Evolutionary conservation across 768 basidiomycete species (phyloP).

Genomic region (Floccularia luteovirens): DNA sequence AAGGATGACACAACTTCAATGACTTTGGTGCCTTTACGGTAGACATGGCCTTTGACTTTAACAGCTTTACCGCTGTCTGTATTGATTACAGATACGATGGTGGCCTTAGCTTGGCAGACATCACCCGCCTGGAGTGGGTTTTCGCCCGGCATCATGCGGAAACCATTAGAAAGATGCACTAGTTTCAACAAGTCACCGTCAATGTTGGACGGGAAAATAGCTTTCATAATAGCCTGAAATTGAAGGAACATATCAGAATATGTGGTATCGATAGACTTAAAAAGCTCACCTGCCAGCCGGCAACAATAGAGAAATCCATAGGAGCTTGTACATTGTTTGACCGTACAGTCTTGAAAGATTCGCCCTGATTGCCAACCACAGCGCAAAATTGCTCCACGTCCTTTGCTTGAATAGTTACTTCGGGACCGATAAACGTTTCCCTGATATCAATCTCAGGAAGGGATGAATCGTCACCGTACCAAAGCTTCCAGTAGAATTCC

Average conservation of each 20-base stretch:
- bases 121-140: conserved; percentile 78
- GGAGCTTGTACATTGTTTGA: conserved; percentile 74
- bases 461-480: conserved; percentile 84
- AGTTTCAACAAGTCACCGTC: conserved; percentile 94
- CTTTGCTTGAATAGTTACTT: conserved; percentile 69
- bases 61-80: conserved; percentile 90
- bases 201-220: conserved; percentile 88
- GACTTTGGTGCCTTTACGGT: conserved; percentile 69
- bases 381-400: conserved; percentile 87
- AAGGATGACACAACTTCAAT: conserved; percentile 94
- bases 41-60: conserved; percentile 79
- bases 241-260: conserved; percentile 1
- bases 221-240: conserved; percentile 92
- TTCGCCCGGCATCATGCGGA: conserved; percentile 79
- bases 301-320: conserved; percentile 98
- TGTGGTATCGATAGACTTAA: conserved; percentile 4
- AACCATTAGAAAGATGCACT: conserved; percentile 96
- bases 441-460: conserved; percentile 76
- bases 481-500: conserved; percentile 96
- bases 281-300: conserved; percentile 88
- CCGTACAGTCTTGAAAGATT: conserved; percentile 78
- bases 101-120: conserved; percentile 83
- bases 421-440: conserved; percentile 81
- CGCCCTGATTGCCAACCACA: conserved; percentile 90
- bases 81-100: conserved; percentile 85